These are phyloP conservation scores for Ramalina intermedia DNA, from an alignment of 495 filamentous ascomycete genomes.

Conservation along the genomic window DNA sequence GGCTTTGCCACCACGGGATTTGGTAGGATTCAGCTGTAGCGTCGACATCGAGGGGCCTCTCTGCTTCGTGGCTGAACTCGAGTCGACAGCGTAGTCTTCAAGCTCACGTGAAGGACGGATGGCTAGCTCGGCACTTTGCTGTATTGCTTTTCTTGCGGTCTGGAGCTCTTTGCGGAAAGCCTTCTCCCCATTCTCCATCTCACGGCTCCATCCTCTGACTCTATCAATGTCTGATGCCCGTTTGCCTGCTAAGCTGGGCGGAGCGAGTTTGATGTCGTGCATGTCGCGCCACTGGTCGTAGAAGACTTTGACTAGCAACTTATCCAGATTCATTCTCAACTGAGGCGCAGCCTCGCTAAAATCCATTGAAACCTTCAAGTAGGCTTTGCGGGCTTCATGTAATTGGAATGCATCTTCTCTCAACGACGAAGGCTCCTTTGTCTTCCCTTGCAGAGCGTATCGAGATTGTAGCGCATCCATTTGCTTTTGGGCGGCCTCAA, in stretches of 20 bases:
- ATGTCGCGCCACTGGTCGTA: slow-evolving; percentile 80
- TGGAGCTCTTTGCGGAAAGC: slow-evolving; percentile 68
- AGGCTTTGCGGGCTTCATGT: slow-evolving; percentile 82
- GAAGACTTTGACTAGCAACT: slow-evolving; percentile 69
- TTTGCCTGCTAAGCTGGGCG: slow-evolving; percentile 40
- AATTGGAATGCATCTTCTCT: slow-evolving; percentile 93
- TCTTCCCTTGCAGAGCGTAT: slow-evolving; percentile 73
- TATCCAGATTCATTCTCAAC: slow-evolving; percentile 64
- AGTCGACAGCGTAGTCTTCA: slow-evolving; percentile 79
- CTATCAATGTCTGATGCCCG: slow-evolving; percentile 71
- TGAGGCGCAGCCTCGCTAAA: slow-evolving; percentile 80
- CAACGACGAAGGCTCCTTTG: slow-evolving; percentile 80
- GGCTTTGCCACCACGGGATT: slow-evolving; percentile 13
- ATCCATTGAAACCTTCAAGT: slow-evolving; percentile 84
- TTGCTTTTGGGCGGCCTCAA: slow-evolving; percentile 69
- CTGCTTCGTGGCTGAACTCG: slow-evolving; percentile 69
- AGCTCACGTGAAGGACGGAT: slow-evolving; percentile 75
- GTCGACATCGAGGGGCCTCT: slow-evolving; percentile 47
- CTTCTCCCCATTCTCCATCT: slow-evolving; percentile 75
- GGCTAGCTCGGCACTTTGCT: slow-evolving; percentile 55
- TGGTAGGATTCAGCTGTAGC: slow-evolving; percentile 26
- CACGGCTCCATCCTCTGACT: slow-evolving; percentile 77
- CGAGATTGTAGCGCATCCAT: slow-evolving; percentile 68
- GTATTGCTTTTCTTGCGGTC: slow-evolving; percentile 65
- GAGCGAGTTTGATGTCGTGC: slow-evolving; percentile 46